Evolutionary conservation across 179 eudicot genomes (phyloP), one percentile per base, ranked within the genome.

Genomic region (Kewa caespitosa): DNA sequence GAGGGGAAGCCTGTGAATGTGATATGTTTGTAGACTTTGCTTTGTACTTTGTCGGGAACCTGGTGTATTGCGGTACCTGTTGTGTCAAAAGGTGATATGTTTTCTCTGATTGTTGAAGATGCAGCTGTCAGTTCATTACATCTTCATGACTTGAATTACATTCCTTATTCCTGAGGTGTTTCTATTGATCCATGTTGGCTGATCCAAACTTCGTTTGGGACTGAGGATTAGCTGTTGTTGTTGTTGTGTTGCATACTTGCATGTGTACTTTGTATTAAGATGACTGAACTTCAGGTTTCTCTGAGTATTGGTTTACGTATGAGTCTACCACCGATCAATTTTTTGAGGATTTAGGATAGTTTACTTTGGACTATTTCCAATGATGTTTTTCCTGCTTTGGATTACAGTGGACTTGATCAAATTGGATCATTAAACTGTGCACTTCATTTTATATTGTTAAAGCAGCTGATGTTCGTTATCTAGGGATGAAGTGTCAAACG

Each of bases 321-420:
- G 77, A 64, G 66, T 18, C 42, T 46, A 33, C 25, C 42, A 33
- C 25, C 77, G 31, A 63, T 32, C 27, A 63, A 34, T 34, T 38
- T 74, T 42, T 34, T 63, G 67, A 41, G 60, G 65, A 41, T 9
- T n/a, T 30, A 3, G 70, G 59, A 74, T 30, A 9, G 0, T 62
- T 34, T 17, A 20, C 30, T 54, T 54, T 12, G 60, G 17, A 54
- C 25, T 30, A 43, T 43, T 9, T 25, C 15, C 32, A n/a, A 57
- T 57, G 31, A 57, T n/a, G n/a, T n/a, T n/a, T n/a, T n/a, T n/a
- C n/a, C n/a, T n/a, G n/a, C n/a, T n/a, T n/a, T n/a, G n/a, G n/a
- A n/a, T n/a, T n/a, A n/a, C n/a, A n/a, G n/a, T n/a, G n/a, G n/a
- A n/a, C n/a, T n/a, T n/a, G n/a, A n/a, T n/a, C n/a, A n/a, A n/a